Percentiles rank a stretch among this genome's conserved stretches.
phyloP scores from a whole-genome alignment of 2,329 filamentous ascomycete species.

The Pestalotiopsis sp. region DNA sequence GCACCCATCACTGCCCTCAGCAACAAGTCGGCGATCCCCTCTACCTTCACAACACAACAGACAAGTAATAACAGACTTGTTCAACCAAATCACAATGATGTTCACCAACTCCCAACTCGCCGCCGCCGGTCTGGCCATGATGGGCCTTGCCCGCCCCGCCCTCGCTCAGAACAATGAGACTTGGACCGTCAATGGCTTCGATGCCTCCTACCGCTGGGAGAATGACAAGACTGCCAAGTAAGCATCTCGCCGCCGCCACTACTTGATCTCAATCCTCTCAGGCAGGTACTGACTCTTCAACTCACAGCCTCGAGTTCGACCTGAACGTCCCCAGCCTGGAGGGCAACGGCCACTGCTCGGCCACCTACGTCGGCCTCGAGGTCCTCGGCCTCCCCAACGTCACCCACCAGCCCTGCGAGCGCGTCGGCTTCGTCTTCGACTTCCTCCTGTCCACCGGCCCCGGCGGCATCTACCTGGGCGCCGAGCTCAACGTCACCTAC shows the following conservation, averaged over 20 bases:
- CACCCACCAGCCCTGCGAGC: not conserved
- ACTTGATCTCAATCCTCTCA: not conserved
- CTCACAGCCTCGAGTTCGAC: not conserved
- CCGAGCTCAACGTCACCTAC: not conserved
- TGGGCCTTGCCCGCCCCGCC: not conserved
- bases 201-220: not conserved
- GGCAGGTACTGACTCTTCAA: not conserved
- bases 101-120: not conserved
- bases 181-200: not conserved
- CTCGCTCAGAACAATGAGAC: not conserved
- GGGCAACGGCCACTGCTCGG: not conserved
- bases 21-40: not conserved
- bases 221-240: not conserved
- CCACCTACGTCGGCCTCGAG: not conserved
- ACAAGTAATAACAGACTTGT: not conserved
- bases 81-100: not conserved
- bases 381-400: not conserved
- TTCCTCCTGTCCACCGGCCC: not conserved
- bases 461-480: not conserved
- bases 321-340: not conserved
- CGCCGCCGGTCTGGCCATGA: not conserved
- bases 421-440: not conserved
- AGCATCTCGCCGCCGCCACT: not conserved
- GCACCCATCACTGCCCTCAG: not conserved
- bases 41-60: not conserved